phyloP scores from a whole-genome alignment of 306 rosid genomes.

The Erythrophleum fordii region DNA sequence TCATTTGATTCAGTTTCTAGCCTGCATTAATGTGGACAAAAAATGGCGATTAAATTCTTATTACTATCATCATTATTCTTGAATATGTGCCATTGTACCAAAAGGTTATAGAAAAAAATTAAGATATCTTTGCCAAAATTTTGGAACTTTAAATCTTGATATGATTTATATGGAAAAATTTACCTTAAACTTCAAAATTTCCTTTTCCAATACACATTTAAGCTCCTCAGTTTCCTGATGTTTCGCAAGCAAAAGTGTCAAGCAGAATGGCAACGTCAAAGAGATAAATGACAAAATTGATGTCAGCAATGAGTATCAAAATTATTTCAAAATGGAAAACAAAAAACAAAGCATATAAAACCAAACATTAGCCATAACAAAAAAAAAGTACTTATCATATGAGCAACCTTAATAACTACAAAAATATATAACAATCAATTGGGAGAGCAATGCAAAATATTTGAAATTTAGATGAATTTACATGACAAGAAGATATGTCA shows the following conservation, averaged over 20 bases:
- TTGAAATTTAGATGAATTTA: not conserved
- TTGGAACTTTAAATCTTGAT: constrained; percentile 27
- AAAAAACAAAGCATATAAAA: not conserved
- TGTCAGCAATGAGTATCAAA: not conserved
- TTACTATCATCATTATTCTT: constrained; percentile 15
- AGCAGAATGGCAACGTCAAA: not conserved
- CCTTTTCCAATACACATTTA: constrained; percentile 71
- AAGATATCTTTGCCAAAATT: constrained; percentile 21
- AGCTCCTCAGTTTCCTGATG: constrained; percentile 96
- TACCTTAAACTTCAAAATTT: constrained; percentile 75
- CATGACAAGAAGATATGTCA: not conserved
- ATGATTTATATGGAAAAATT: constrained; percentile 17
- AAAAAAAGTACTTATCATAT: not conserved
- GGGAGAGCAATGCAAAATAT: not conserved
- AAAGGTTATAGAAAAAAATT: constrained; percentile 22
- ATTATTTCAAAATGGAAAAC: not conserved
- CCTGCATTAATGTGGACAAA: not conserved
- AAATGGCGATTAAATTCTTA: not conserved
- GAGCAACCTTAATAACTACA: not conserved
- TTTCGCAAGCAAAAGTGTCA: constrained; percentile 42
- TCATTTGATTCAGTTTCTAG: not conserved
- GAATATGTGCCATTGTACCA: constrained; percentile 1
- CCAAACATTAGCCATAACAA: not conserved
- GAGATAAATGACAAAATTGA: not conserved
- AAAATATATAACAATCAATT: not conserved